Conservation (phyloP, 768 basidiomycete species). For the Suillus alpinus region DNA sequence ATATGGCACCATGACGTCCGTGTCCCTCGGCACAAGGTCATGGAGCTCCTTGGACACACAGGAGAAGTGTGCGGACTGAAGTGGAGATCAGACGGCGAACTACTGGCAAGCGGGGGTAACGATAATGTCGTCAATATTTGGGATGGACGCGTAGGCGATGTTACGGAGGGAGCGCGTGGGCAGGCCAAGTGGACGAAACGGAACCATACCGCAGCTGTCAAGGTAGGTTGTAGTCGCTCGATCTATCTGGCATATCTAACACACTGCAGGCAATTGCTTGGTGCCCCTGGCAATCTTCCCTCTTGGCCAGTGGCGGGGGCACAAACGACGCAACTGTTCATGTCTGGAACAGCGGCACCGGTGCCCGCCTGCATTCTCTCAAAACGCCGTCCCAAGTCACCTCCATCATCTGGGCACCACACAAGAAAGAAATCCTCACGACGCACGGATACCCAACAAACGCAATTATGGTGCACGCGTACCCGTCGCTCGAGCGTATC, state of each 20-base stretch:
- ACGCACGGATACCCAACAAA: conserved; percentile 96
- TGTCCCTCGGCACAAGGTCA: conserved; percentile 81
- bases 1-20: conserved; percentile 98
- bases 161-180: conserved; percentile 42
- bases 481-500: conserved; percentile 68
- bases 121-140: conserved; percentile 98
- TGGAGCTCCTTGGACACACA: conserved; percentile 84
- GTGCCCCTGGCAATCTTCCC: conserved; percentile 93
- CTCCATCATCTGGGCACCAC: conserved; percentile 82
- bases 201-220: conserved; percentile 87
- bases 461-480: conserved; percentile 76
- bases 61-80: conserved; percentile 92
- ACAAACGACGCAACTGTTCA: conserved; percentile 91
- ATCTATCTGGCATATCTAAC: background rate
- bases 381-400: conserved; percentile 91
- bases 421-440: conserved; percentile 85
- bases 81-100: conserved; percentile 85
- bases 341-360: conserved; percentile 90
- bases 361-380: conserved; percentile 84
- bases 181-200: conserved; percentile 87
- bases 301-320: conserved; percentile 92
- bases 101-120: conserved; percentile 93
- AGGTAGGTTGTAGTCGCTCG: conserved; percentile 36
- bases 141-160: conserved; percentile 78
- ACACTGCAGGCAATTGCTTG: conserved; percentile 79